Conservation (phyloP, 352 stramenopile genomes). For the Pythium phragmitis region DNA sequence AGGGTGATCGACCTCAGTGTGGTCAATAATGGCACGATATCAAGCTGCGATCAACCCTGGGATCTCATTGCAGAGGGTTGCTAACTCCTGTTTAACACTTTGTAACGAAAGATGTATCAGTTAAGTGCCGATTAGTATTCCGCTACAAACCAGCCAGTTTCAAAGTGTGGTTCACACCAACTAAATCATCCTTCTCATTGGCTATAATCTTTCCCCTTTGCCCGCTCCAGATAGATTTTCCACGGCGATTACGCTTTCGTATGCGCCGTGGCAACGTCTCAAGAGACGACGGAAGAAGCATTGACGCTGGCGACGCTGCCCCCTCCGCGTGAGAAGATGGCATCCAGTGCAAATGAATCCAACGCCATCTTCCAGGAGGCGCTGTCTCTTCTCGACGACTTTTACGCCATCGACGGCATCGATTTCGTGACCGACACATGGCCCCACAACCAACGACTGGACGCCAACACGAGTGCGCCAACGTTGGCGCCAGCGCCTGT, state of each 20-base stretch:
- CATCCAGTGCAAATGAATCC: constrained; percentile 6
- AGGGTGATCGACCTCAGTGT: too few relatives aligned
- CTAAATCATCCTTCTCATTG: not conserved
- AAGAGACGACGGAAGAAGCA: constrained; percentile 1
- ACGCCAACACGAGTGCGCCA: not conserved
- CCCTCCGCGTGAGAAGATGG: not conserved
- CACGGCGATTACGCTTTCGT: too few relatives aligned
- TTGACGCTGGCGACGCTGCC: constrained; percentile 4
- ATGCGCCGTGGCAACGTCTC: not conserved
- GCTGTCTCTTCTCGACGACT: constrained; percentile 26
- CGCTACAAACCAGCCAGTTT: constrained; percentile 2
- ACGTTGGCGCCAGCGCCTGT: not conserved
- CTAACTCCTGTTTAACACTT: too few relatives aligned
- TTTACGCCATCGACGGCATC: constrained; percentile 23
- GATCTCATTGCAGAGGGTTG: too few relatives aligned
- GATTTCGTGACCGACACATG: constrained; percentile 18
- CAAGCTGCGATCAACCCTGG: too few relatives aligned
- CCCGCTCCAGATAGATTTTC: not conserved
- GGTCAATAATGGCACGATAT: too few relatives aligned
- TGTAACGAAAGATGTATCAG: too few relatives aligned
- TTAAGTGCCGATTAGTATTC: too few relatives aligned
- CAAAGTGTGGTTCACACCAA: constrained; percentile 3
- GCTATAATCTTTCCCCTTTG: not conserved
- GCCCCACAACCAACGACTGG: not conserved
- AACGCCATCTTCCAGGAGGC: constrained; percentile 26